Percentiles rank a stretch among this genome's conserved stretches.
phyloP scores from a whole-genome alignment of 805 yeast genomes.

The Metschnikowia picachoensis region DNA sequence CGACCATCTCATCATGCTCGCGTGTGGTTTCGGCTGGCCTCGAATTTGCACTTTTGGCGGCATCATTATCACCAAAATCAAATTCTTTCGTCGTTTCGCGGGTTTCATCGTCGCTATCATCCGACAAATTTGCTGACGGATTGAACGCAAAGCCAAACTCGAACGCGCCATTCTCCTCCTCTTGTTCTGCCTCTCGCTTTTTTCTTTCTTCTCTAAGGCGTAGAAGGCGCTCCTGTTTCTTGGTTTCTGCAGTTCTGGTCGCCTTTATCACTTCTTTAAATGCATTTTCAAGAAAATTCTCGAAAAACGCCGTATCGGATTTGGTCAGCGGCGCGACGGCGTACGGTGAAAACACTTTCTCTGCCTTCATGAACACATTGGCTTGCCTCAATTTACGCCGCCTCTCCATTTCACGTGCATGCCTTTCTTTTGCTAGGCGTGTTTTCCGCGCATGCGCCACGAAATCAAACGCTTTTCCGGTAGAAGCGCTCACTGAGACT shows the following conservation, averaged over 20 bases:
- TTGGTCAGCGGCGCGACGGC: conserved; percentile 22
- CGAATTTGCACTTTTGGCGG: neutral
- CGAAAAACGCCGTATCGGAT: conserved; percentile 23
- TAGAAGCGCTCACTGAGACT: neutral
- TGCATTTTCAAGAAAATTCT: conserved; percentile 21
- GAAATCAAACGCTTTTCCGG: conserved; percentile 43
- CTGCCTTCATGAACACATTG: conserved; percentile 38
- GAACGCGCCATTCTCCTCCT: conserved; percentile 27
- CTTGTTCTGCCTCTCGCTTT: conserved; percentile 26
- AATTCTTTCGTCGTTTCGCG: conserved; percentile 4
- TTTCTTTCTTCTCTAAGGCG: conserved; percentile 18
- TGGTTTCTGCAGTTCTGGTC: conserved; percentile 25
- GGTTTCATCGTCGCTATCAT: conserved; percentile 17
- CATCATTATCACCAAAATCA: conserved; percentile 8
- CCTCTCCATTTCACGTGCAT: conserved; percentile 20
- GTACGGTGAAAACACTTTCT: conserved; percentile 35
- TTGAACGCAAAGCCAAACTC: conserved; percentile 34
- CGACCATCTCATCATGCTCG: neutral
- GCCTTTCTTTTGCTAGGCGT: conserved; percentile 30
- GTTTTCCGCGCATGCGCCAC: conserved; percentile 54
- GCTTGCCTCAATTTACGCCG: conserved; percentile 21
- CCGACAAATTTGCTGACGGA: conserved; percentile 17
- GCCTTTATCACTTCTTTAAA: conserved; percentile 32
- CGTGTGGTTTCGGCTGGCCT: neutral
- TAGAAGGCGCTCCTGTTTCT: conserved; percentile 14